Evolutionary conservation across 306 rosid species (phyloP), one percentile per base, ranked within the genome.

Genomic region (Prunus mume): DNA sequence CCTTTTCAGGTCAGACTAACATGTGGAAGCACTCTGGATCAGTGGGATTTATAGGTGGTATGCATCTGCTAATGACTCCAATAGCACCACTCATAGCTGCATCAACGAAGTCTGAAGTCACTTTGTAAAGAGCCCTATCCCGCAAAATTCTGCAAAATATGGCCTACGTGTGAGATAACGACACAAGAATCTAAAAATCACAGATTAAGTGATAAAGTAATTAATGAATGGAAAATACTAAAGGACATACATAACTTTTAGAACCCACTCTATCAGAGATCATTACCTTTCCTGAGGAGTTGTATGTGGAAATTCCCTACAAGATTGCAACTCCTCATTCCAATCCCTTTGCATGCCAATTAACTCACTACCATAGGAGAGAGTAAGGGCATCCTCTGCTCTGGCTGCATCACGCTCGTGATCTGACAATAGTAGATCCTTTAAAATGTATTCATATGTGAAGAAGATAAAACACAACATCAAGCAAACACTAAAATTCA

Each of bases 11-110:
- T 74, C 83, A 71, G 51, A 89, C 99, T 92, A 76, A 96, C 99
- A 96, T 96, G 90, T 96, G 99, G 88, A 96, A 96, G 91, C 98
- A 96, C 90, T 92, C 99, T 14, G 99, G 99, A 68, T 96, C 99
- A 2, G 99, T 92, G 56, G 98, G 99, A 79, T 96, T 96, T 83
- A 96, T 96, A 14, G 99, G 99, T 65, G 99, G 98, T 81, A 96
- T 91, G 80, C 97, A 96, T 83, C 98, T 86, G 81, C 87, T 85
- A 81, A 92, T 96, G 76, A 96, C 99, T 84, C 99, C 99, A 82
- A 80, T 73, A 75, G 99, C 98, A 65, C 99, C 99, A 81, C 85
- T 91, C 57, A 88, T 88, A 66, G 99, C 96, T 15, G 99, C 98
- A 79, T 96, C 98, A 47, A 96, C 99, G 66, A 96, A 96, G 79